A percentile compares a stretch with the other conserved stretches of the same genome.
phyloP scores from a whole-genome alignment of 768 basidiomycete genomes.

The Roridomyces roridus region DNA sequence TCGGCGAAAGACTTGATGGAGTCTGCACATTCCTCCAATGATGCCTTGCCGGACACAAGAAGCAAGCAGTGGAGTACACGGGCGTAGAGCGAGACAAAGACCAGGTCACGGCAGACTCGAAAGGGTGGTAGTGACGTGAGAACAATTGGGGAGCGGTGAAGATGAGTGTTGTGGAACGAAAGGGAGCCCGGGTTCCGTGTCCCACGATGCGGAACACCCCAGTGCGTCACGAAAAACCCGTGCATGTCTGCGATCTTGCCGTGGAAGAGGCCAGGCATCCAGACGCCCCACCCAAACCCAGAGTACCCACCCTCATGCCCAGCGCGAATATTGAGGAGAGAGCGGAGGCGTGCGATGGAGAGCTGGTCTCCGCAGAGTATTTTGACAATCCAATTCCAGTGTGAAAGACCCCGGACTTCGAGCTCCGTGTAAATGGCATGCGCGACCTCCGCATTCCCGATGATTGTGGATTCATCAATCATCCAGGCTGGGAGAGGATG shows the following conservation, averaged over 20 bases:
- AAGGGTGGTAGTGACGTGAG: slow-evolving; percentile 41
- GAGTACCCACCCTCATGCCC: slow-evolving; percentile 17
- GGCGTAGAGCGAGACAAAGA: slow-evolving; percentile 29
- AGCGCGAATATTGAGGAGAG: slow-evolving; percentile 34
- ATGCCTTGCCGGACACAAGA: background rate
- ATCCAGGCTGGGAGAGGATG: slow-evolving; percentile 39
- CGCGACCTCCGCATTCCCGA: slow-evolving; percentile 40
- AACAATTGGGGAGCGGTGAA: slow-evolving; percentile 41
- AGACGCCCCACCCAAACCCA: slow-evolving; percentile 29
- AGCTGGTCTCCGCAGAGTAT: slow-evolving; percentile 39
- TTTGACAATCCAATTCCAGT: slow-evolving; percentile 37
- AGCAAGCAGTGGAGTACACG: slow-evolving; percentile 13
- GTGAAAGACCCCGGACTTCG: slow-evolving; percentile 18
- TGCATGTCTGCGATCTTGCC: slow-evolving; percentile 39
- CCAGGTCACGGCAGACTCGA: slow-evolving; percentile 39
- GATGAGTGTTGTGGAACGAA: slow-evolving; percentile 39
- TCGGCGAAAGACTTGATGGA: slow-evolving; percentile 4
- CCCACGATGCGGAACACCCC: slow-evolving; percentile 34
- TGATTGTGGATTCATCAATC: slow-evolving; percentile 43
- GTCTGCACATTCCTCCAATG: slow-evolving; percentile 26
- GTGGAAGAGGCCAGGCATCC: slow-evolving; percentile 45
- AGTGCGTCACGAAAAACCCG: slow-evolving; percentile 38
- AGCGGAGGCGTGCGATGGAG: slow-evolving; percentile 38
- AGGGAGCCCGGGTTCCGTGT: slow-evolving; percentile 39
- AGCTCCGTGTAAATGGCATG: slow-evolving; percentile 35